Percentiles rank a stretch among this genome's conserved stretches.
Evolutionary conservation across 257 asterid species (phyloP).

Genomic region (Jasminum sambac): DNA sequence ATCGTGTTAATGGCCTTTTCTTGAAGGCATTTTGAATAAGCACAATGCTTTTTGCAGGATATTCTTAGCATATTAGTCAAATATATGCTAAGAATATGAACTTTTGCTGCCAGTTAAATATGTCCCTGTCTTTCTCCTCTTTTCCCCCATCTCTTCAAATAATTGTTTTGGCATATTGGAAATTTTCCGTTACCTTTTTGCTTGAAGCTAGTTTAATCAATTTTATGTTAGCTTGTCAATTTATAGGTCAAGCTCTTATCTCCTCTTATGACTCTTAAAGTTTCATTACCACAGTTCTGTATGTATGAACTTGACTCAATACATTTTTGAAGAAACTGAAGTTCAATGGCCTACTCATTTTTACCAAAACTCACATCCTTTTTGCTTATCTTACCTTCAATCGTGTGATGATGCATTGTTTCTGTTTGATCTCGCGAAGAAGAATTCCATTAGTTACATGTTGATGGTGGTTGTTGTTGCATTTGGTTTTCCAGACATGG

Average conservation of each 20-base stretch:
- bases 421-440: conserved; percentile 8
- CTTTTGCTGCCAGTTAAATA: conserved; percentile 7
- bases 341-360: background rate
- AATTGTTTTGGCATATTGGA: conserved; percentile 1
- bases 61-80: conserved; percentile 16
- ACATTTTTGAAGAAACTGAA: background rate
- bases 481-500: conserved; percentile 68
- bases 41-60: conserved; percentile 8
- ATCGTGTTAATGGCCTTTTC: conserved; percentile 6
- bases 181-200: background rate
- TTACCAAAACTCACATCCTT: background rate
- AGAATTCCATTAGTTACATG: background rate
- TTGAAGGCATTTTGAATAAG: conserved; percentile 11
- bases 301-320: background rate
- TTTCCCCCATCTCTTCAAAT: background rate
- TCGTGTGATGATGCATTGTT: background rate
- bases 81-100: background rate
- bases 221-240: background rate
- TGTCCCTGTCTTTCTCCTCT: background rate
- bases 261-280: background rate
- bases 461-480: conserved; percentile 8
- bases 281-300: background rate
- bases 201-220: background rate
- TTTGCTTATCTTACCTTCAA: background rate
- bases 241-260: background rate